Percentiles rank a stretch among this genome's conserved stretches.
These are phyloP conservation scores for Penicillium silybi DNA, from an alignment of 495 filamentous ascomycete genomes.

Conservation along the genomic window DNA sequence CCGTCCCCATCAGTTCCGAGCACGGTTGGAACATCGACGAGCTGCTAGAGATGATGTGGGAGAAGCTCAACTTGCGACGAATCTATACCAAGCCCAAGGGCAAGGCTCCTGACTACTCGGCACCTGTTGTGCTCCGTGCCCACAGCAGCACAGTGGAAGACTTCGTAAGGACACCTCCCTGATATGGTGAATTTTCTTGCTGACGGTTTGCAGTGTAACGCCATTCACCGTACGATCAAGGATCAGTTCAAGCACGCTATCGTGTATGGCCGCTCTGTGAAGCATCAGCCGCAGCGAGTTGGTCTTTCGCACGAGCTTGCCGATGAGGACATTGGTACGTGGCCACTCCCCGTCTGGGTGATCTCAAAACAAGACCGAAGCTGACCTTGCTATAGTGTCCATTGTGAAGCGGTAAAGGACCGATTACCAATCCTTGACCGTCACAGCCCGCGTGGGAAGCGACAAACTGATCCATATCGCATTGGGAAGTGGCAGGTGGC, in stretches of 20 bases:
- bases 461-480: slow-evolving; percentile 30
- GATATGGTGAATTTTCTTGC: slow-evolving; percentile 10
- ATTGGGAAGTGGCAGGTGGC: slow-evolving; percentile 22
- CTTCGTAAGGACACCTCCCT: slow-evolving; percentile 65
- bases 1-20: slow-evolving; percentile 93
- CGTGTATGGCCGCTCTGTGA: slow-evolving; percentile 96
- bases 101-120: slow-evolving; percentile 84
- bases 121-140: slow-evolving; percentile 83
- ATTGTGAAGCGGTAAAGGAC: slow-evolving; percentile 83
- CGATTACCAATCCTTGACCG: slow-evolving; percentile 15
- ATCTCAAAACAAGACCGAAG: neutral
- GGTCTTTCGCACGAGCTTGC: slow-evolving; percentile 86
- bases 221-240: slow-evolving; percentile 92
- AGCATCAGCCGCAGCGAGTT: slow-evolving; percentile 96
- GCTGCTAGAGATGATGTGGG: slow-evolving; percentile 96
- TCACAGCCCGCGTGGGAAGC: slow-evolving; percentile 26
- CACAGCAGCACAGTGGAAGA: slow-evolving; percentile 88
- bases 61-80: slow-evolving; percentile 83
- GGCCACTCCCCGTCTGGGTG: neutral
- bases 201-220: slow-evolving; percentile 68
- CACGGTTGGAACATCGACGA: slow-evolving; percentile 99
- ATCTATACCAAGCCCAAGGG: slow-evolving; percentile 99
- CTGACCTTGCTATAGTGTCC: slow-evolving; percentile 59
- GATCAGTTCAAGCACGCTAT: slow-evolving; percentile 94
- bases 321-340: slow-evolving; percentile 96